Evolutionary conservation across 257 asterid genomes (phyloP).

Genomic region (Nicotiana benthamiana): DNA sequence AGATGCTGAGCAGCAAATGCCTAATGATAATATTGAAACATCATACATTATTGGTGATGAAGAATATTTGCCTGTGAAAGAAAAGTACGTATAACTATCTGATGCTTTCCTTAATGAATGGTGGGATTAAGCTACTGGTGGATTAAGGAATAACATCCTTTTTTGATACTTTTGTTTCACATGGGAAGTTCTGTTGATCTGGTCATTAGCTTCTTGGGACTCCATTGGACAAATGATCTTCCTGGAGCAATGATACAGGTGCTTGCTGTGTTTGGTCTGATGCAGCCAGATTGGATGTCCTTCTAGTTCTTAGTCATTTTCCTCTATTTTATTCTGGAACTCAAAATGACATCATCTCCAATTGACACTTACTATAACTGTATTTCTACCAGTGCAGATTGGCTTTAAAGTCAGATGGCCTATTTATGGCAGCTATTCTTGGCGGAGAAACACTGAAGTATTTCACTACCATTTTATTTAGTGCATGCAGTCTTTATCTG

Average conservation of each 20-base stretch:
- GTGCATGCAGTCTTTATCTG: constrained; percentile 13
- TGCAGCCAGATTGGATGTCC: neutral
- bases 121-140: neutral
- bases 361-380: constrained; percentile 2
- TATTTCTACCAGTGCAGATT: constrained; percentile 63
- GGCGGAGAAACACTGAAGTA: constrained; percentile 95
- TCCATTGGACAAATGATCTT: constrained; percentile 98
- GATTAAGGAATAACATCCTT: neutral
- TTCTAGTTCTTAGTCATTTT: neutral
- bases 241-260: constrained; percentile 99
- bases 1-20: constrained; percentile 45
- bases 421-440: constrained; percentile 86
- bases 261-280: constrained; percentile 9
- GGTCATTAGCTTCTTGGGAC: constrained; percentile 86
- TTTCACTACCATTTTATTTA: constrained; percentile 25
- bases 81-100: constrained; percentile 34
- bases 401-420: constrained; percentile 96
- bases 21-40: constrained; percentile 55
- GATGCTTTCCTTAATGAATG: neutral
- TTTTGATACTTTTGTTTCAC: neutral
- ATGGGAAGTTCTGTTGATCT: constrained; percentile 65
- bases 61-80: constrained; percentile 82
- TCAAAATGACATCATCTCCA: neutral
- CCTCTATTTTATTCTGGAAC: neutral
- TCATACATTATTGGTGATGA: constrained; percentile 81